Conservation (phyloP, 345 rosid species). For the Eucalyptus globulus region DNA sequence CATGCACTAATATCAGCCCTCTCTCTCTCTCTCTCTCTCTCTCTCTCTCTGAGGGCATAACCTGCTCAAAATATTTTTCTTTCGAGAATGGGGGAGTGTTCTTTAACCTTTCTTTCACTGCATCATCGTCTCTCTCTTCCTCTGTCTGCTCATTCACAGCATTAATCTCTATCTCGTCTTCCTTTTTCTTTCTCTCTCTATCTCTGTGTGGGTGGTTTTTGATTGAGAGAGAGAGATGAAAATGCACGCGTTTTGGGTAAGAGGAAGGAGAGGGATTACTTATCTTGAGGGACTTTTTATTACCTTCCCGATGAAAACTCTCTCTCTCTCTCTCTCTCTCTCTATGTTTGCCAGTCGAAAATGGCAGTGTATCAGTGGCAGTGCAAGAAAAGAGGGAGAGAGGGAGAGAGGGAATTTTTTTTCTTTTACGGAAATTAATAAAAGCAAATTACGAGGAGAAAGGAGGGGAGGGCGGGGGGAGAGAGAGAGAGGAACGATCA, state of each 20-base stretch:
- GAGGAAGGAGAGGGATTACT: background rate
- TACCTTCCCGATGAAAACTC: constrained; percentile 84
- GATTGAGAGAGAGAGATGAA: constrained; percentile 1
- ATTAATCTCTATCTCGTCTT: background rate
- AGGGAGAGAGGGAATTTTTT: background rate
- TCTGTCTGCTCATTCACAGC: background rate
- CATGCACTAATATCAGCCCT: background rate
- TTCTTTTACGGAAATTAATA: background rate
- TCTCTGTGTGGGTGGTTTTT: background rate
- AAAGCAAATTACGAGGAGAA: background rate
- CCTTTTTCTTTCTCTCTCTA: background rate
- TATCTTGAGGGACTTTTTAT: constrained; percentile 2
- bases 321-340: constrained; percentile 25
- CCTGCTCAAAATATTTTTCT: background rate
- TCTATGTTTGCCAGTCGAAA: constrained; percentile 11
- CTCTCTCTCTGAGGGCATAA: background rate
- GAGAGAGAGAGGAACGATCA: constrained; percentile 27
- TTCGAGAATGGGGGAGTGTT: background rate
- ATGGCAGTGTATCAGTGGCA: constrained; percentile 17
- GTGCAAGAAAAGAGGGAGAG: background rate
- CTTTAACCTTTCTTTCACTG: background rate
- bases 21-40: background rate
- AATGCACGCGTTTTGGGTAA: background rate
- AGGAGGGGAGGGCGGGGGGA: background rate
- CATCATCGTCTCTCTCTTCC: background rate